phyloP scores from a whole-genome alignment of 2,329 filamentous ascomycete species.

The Aspergillus chevalieri region DNA sequence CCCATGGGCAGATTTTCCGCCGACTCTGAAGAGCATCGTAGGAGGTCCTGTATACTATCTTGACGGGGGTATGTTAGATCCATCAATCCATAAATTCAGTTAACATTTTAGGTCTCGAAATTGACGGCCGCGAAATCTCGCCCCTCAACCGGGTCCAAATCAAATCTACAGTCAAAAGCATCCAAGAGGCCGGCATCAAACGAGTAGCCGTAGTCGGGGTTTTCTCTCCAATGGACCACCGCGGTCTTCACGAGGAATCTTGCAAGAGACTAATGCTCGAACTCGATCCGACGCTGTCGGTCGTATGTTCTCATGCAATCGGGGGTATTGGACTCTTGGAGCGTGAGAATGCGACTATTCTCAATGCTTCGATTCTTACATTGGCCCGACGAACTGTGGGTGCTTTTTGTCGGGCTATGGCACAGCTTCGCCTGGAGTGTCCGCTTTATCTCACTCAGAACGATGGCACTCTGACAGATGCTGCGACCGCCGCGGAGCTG shows the following conservation, averaged over 20 bases:
- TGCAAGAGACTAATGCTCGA: conserved; percentile 6
- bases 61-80: conserved; percentile 31
- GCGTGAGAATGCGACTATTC: conserved; percentile 47
- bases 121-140: conserved; percentile 29
- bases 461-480: conserved; percentile 46
- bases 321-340: conserved; percentile 47
- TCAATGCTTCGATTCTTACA: conserved; percentile 44
- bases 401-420: conserved; percentile 43
- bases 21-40: conserved; percentile 40
- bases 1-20: conserved; percentile 47
- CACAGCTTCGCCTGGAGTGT: conserved; percentile 39
- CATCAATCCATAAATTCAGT: no score
- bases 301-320: conserved; percentile 48
- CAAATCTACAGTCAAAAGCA: conserved; percentile 30
- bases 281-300: conserved; percentile 11
- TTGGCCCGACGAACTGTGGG: conserved; percentile 42
- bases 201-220: conserved; percentile 52
- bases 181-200: conserved; percentile 39
- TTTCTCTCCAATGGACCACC: conserved; percentile 53
- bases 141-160: conserved; percentile 5
- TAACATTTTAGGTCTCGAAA: conserved; percentile 32
- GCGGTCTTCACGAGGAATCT: conserved; percentile 13
- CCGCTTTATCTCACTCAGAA: conserved; percentile 49
- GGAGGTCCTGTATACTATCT: conserved; percentile 44
- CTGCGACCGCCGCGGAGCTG: conserved; percentile 40